Evolutionary conservation across 257 asterid species (phyloP), one percentile per base, ranked within the genome.

Genomic region (Solanum raphanifolium): DNA sequence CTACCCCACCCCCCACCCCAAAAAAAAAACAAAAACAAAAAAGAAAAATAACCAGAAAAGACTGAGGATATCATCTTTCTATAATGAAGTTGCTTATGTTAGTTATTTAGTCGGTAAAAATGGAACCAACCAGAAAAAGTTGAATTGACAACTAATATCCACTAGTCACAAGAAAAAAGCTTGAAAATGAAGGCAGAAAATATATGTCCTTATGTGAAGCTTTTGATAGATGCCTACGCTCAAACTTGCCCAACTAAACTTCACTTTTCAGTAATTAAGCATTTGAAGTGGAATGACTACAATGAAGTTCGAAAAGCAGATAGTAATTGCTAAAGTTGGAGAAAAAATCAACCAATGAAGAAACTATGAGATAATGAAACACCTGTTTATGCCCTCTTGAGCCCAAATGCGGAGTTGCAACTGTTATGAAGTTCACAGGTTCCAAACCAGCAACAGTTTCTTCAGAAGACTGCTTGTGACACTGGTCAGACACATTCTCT

Each of bases 321-420:
- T 18, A 48, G 85, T 21, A 52, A 48, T 48, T 46, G 41, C 85
- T 48, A 48, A 81, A 20, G 66, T 81, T 46, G 21, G 41, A 9
- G 41, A 48, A 18, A 16, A 81, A 81, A 29, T 46, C 41, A 0
- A 46, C 68, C 41, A 36, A 23, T 46, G 38, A 81, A 29, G 85
- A 81, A 46, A 46, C 68, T 29, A 31, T 85, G 65, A 79, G n/a
- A 60, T 23, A 87, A 39, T 38, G 12, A 32, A 68, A 87, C n/a
- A 91, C 99, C 95, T 96, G 99, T 86, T 95, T 94, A 90, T 94
- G 93, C 84, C 99, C 98, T 89, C 93, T 95, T 31, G 98, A 94
- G 76, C 99, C 99, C 88, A 96, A 87, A 91, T 96, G 99, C 6
- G 99, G 99, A 78, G 98, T 96, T 69, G 99, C 99, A 88, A 96